These are phyloP conservation scores for Neonothopanus nambi DNA, from an alignment of 1,284 basidiomycete species.

Conservation along the genomic window DNA sequence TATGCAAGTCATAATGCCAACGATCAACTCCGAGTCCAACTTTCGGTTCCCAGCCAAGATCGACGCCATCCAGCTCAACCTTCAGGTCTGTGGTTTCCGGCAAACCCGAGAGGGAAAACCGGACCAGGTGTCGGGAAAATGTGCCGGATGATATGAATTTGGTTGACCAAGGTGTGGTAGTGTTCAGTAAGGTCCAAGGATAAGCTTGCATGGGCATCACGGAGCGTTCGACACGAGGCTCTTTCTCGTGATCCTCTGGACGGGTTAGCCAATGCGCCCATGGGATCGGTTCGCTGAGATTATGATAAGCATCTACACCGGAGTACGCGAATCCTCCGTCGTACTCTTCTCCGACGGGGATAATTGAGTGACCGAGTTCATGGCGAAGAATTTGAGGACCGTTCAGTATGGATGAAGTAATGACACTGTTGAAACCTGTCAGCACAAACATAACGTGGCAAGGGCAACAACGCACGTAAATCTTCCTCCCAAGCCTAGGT, in stretches of 20 bases:
- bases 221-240: slow-evolving; percentile 61
- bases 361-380: slow-evolving; percentile 83
- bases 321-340: slow-evolving; percentile 80
- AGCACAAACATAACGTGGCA: neutral
- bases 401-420: slow-evolving; percentile 78
- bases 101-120: slow-evolving; percentile 79
- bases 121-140: slow-evolving; percentile 65
- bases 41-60: slow-evolving; percentile 60
- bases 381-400: slow-evolving; percentile 80
- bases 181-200: slow-evolving; percentile 72
- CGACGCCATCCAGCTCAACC: slow-evolving; percentile 61
- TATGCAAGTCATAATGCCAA: slow-evolving; percentile 69
- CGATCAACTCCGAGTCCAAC: slow-evolving; percentile 61
- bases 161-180: slow-evolving; percentile 54
- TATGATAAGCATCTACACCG: slow-evolving; percentile 66
- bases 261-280: slow-evolving; percentile 75
- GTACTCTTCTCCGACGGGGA: slow-evolving; percentile 83
- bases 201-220: slow-evolving; percentile 79
- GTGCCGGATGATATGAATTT: slow-evolving; percentile 65
- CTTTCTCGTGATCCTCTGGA: slow-evolving; percentile 22
- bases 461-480: slow-evolving; percentile 62
- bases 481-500: slow-evolving; percentile 71
- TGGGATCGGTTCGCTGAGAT: slow-evolving; percentile 46
- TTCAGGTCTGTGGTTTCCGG: slow-evolving; percentile 55
- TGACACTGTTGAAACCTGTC: slow-evolving; percentile 50